Evolutionary conservation across 257 asterid species (phyloP).

Genomic region (Oldenlandia corymbosa): DNA sequence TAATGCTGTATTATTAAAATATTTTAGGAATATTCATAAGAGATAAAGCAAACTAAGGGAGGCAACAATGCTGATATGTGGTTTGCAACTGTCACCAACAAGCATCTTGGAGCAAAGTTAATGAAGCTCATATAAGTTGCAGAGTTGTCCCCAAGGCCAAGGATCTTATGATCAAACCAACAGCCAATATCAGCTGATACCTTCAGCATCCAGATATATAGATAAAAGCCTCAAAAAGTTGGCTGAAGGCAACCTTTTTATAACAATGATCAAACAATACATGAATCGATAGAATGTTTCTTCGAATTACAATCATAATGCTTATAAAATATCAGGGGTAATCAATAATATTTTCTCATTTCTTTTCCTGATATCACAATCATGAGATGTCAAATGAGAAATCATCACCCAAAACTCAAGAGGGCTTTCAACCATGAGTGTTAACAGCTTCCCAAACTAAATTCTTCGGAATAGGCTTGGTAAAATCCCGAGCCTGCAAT

Average conservation of each 20-base stretch:
- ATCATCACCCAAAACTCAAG: not conserved
- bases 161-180: not conserved
- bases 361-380: not conserved
- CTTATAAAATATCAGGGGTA: constrained; percentile 9
- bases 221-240: not conserved
- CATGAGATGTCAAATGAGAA: not conserved
- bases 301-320: constrained; percentile 3
- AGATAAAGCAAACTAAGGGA: too few species aligned
- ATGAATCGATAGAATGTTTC: not conserved
- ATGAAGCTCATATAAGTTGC: too few species aligned
- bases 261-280: not conserved
- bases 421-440: constrained; percentile 55
- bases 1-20: too few species aligned
- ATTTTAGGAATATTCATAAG: too few species aligned
- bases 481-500: constrained; percentile 68
- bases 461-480: constrained; percentile 59
- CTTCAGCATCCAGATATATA: constrained; percentile 5
- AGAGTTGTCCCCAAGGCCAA: not conserved
- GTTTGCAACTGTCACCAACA: too few species aligned
- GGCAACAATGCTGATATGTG: too few species aligned
- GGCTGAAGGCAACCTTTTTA: not conserved
- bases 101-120: too few species aligned
- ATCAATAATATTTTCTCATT: not conserved
- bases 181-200: not conserved
- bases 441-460: constrained; percentile 88